Evolutionary conservation across 139 green algal genomes (phyloP), one percentile per base, ranked within the genome.

Genomic region (Mychonastes homosphaera): DNA sequence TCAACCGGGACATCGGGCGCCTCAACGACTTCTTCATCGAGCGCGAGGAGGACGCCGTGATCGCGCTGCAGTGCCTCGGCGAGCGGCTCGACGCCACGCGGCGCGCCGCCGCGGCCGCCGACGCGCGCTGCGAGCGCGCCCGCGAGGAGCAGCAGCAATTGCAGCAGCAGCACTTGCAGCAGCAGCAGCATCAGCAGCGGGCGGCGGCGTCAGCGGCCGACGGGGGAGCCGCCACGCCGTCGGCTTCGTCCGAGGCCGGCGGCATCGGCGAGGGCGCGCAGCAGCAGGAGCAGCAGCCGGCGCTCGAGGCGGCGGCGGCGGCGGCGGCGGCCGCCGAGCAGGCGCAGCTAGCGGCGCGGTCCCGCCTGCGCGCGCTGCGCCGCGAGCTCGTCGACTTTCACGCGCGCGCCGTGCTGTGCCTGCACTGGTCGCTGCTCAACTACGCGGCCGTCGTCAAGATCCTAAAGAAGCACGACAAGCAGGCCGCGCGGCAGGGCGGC

Each of bases 401-500:
- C 39, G 64, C 53, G 56, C 41, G 51, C 45, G 23, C 19, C 9
- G 34, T 93, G 28, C 67, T 93, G 60, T 62, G 87, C 55, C 64
- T 93, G 56, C 83, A 93, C 72, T 91, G 81, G 80, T 67, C 41
- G 36, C 57, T 87, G 48, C 67, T 91, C 23, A 89, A 89, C 55
- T 89, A 87, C 51, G 70, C 75, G 3, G 85, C 73, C 0, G 63
- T 93, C 13, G 71, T 83, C n/a, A 93, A 93, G 69, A 93, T 93
- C 57, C 64, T 93, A 28, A 93, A 93, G 58, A 93, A 93, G 68
- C 85, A 93, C 54, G 79, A 77, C 65, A n/a, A n/a, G n/a, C n/a
- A n/a, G n/a, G n/a, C n/a, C n/a, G n/a, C n/a, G n/a, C n/a, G n/a
- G n/a, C n/a, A n/a, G n/a, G n/a, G n/a, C n/a, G n/a, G n/a, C n/a